Conservation (phyloP, 345 rosid genomes). For the Erysimum cheiranthoides region DNA sequence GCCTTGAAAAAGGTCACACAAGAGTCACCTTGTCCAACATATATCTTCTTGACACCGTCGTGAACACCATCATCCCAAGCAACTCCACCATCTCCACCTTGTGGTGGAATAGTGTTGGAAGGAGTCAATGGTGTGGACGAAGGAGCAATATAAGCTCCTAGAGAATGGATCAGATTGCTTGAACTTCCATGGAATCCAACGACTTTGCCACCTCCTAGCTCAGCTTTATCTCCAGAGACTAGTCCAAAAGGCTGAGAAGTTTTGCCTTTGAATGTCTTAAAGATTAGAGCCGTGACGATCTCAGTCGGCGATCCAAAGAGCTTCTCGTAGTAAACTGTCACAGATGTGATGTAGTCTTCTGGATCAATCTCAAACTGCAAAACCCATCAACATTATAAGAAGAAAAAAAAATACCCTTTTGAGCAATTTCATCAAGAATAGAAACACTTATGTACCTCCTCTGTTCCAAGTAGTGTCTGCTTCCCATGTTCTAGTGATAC, state of each 20-base stretch:
- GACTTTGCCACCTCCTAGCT: conserved; percentile 42
- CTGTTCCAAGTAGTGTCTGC: conserved; percentile 39
- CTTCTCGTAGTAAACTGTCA: conserved; percentile 45
- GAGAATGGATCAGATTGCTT: conserved; percentile 33
- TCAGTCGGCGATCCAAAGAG: conserved; percentile 28
- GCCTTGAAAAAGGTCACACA: conserved; percentile 34
- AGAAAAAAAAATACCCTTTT: not conserved
- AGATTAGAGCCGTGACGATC: conserved; percentile 35
- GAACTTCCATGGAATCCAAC: conserved; percentile 48
- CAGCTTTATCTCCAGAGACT: conserved; percentile 32
- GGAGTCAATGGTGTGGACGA: conserved; percentile 28
- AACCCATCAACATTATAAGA: not conserved
- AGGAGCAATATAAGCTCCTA: conserved; percentile 40
- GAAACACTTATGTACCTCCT: conserved; percentile 31
- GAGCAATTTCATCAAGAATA: conserved; percentile 14
- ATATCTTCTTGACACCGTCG: conserved; percentile 38
- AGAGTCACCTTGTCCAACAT: conserved; percentile 43
- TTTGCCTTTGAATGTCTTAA: conserved; percentile 37
- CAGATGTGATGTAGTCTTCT: conserved; percentile 38
- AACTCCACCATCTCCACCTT: conserved; percentile 46
- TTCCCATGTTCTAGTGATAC: conserved; percentile 45
- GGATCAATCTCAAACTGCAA: conserved; percentile 37
- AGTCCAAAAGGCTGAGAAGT: conserved; percentile 42
- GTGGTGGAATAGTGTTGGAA: conserved; percentile 26
- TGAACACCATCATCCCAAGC: conserved; percentile 48